A percentile compares a stretch with the other conserved stretches of the same genome.
Conservation (phyloP, 768 basidiomycete genomes). For the Strobilomyces dryophilus region DNA sequence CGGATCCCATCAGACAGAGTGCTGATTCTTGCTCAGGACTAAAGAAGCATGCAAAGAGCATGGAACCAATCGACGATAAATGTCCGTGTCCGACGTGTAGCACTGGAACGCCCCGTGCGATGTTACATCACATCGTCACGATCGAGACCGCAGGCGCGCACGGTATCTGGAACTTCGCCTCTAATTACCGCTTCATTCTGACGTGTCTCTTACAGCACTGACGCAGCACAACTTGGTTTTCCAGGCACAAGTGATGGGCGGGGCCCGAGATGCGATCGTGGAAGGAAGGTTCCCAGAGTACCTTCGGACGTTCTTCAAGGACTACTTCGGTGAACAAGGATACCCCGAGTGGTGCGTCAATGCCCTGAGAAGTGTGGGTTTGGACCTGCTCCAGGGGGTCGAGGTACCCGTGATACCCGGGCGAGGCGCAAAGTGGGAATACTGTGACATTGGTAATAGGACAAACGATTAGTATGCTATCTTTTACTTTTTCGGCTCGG, state of each 20-base stretch:
- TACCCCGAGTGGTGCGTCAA: slow-evolving; percentile 90
- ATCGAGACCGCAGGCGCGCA: slow-evolving; percentile 86
- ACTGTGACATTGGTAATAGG: slow-evolving; percentile 29
- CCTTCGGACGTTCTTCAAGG: slow-evolving; percentile 67
- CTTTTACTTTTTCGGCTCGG: slow-evolving; percentile 41
- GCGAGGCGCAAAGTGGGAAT: slow-evolving; percentile 78
- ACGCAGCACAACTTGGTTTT: slow-evolving; percentile 83
- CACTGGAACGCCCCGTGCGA: slow-evolving; percentile 61
- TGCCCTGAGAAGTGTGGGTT: slow-evolving; percentile 76
- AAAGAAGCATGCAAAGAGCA: slow-evolving; percentile 64
- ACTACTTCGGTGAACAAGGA: slow-evolving; percentile 71
- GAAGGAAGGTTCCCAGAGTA: slow-evolving; percentile 76
- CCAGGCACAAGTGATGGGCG: slow-evolving; percentile 86
- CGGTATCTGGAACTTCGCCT: slow-evolving; percentile 40
- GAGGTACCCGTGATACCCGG: slow-evolving; percentile 53
- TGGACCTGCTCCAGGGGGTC: slow-evolving; percentile 66
- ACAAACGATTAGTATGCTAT: slow-evolving; percentile 13
- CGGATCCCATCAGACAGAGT: background rate
- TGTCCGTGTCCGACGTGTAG: slow-evolving; percentile 89
- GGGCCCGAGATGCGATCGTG: slow-evolving; percentile 76
- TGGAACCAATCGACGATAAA: slow-evolving; percentile 63
- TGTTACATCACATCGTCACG: slow-evolving; percentile 71
- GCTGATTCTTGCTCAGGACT: slow-evolving; percentile 34
- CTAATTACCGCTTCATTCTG: slow-evolving; percentile 18
- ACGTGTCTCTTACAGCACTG: slow-evolving; percentile 46